Percentiles rank a stretch among this genome's conserved stretches.
phyloP scores from a whole-genome alignment of 352 stramenopile genomes.

The Pseudoperonospora humuli region DNA sequence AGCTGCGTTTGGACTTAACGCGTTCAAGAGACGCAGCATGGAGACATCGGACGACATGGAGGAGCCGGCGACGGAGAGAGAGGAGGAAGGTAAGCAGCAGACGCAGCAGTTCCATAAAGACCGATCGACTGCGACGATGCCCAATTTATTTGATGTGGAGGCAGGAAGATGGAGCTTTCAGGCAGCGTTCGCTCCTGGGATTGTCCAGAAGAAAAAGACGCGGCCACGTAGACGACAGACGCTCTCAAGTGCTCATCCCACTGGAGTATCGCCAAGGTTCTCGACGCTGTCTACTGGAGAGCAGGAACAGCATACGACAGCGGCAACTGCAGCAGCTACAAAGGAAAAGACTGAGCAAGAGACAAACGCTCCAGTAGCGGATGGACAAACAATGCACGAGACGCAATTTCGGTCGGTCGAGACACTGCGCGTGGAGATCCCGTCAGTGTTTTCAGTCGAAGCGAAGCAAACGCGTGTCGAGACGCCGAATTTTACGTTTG shows the following conservation, averaged over 20 bases:
- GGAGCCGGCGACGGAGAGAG: not conserved
- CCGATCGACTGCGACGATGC: not conserved
- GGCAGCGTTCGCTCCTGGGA: constrained; percentile 6
- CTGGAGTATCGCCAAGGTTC: constrained; percentile 6
- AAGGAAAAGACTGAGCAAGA: not conserved
- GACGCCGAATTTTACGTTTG: constrained; percentile 23
- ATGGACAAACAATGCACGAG: not conserved
- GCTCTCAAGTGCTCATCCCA: not conserved
- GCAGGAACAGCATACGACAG: constrained; percentile 1
- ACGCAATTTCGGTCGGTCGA: constrained; percentile 2
- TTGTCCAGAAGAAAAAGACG: constrained; percentile 8
- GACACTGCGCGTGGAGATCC: constrained; percentile 2
- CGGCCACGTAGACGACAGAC: not conserved
- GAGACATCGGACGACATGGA: not conserved
- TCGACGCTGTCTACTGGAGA: constrained; percentile 7
- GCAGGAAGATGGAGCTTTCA: constrained; percentile 3
- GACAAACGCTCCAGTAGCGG: not conserved
- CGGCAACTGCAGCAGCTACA: not conserved
- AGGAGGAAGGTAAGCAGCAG: not conserved
- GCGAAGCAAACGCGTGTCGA: constrained; percentile 1
- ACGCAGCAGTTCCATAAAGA: not conserved
- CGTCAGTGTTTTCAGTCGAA: constrained; percentile 1
- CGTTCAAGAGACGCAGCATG: constrained; percentile 19
- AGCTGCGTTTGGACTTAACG: constrained; percentile 14
- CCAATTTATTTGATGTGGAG: constrained; percentile 11